Conservation (phyloP, 2,329 filamentous ascomycete genomes). For the Bretziella fagacearum region DNA sequence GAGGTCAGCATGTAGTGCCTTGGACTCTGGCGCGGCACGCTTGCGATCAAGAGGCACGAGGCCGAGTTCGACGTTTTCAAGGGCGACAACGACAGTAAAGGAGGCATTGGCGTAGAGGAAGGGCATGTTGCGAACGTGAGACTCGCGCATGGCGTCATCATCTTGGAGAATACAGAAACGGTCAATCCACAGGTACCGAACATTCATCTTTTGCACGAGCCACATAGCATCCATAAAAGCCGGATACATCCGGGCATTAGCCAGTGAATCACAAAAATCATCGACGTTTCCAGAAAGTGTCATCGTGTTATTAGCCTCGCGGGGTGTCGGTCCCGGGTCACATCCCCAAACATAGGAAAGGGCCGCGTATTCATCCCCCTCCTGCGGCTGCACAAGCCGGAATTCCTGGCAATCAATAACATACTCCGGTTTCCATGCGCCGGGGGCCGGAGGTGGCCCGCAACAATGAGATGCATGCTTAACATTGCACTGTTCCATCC, state of each 20-base stretch:
- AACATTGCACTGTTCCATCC: conserved; percentile 28
- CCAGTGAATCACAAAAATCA: conserved; percentile 22
- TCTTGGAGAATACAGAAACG: conserved; percentile 30
- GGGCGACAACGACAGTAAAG: conserved; percentile 28
- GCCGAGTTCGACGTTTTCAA: conserved; percentile 25
- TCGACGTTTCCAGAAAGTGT: conserved; percentile 24
- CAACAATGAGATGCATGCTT: conserved; percentile 27
- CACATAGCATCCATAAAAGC: conserved; percentile 30
- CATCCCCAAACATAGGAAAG: conserved; percentile 29
- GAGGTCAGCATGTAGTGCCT: conserved; percentile 24
- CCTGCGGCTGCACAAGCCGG: conserved; percentile 24
- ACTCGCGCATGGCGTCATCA: conserved; percentile 24
- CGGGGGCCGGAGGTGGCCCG: conserved; percentile 18
- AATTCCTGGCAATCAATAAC: conserved; percentile 27
- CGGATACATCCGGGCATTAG: conserved; percentile 25
- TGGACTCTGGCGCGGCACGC: conserved; percentile 17
- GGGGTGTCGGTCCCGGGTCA: conserved; percentile 17
- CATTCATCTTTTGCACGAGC: conserved; percentile 27
- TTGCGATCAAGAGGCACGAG: conserved; percentile 24
- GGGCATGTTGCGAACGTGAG: conserved; percentile 29
- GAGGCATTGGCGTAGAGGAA: conserved; percentile 29
- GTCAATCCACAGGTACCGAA: conserved; percentile 31
- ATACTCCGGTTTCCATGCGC: conserved; percentile 25
- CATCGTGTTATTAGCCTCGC: conserved; percentile 19
- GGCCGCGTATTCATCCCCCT: conserved; percentile 27